Percentiles rank a stretch among this genome's conserved stretches.
Evolutionary conservation across 805 yeast species (phyloP).

Genomic region (Metschnikowia lachancei): DNA sequence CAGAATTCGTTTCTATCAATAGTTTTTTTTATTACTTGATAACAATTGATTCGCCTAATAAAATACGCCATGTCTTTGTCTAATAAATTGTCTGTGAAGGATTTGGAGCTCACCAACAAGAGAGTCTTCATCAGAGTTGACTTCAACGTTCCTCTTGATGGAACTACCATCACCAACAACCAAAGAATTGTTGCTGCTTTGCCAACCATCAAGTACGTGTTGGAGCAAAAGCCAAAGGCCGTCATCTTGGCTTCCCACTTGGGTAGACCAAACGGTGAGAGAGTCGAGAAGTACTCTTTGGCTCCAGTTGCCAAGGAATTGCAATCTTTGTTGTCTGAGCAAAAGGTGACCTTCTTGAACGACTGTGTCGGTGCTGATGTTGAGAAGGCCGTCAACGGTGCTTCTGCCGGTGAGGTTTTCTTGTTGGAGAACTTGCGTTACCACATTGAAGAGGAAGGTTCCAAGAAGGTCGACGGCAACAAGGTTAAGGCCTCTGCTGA

Average conservation of each 20-base stretch:
- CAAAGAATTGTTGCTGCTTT: constrained; percentile 99
- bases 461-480: constrained; percentile 81
- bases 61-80: constrained; percentile 75
- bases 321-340: constrained; percentile 60
- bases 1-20: constrained; percentile 2
- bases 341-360: constrained; percentile 71
- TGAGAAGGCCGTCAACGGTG: constrained; percentile 70
- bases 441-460: constrained; percentile 98
- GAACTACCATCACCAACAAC: constrained; percentile 95
- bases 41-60: constrained; percentile 11
- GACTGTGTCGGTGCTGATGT: constrained; percentile 95
- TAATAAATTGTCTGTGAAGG: constrained; percentile 89
- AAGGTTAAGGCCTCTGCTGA: constrained; percentile 90
- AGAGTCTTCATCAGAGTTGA: constrained; percentile 99
- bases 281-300: constrained; percentile 78
- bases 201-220: constrained; percentile 95
- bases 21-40: constrained; percentile 4
- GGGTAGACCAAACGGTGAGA: constrained; percentile 99
- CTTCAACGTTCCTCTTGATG: constrained; percentile 93
- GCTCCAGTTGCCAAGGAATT: constrained; percentile 93
- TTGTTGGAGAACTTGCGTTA: constrained; percentile 95
- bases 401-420: constrained; percentile 78
- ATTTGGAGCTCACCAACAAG: constrained; percentile 81
- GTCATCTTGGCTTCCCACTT: constrained; percentile 93
- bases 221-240: constrained; percentile 87